Conservation (phyloP, 257 asterid species). For the Solanum piurae region DNA sequence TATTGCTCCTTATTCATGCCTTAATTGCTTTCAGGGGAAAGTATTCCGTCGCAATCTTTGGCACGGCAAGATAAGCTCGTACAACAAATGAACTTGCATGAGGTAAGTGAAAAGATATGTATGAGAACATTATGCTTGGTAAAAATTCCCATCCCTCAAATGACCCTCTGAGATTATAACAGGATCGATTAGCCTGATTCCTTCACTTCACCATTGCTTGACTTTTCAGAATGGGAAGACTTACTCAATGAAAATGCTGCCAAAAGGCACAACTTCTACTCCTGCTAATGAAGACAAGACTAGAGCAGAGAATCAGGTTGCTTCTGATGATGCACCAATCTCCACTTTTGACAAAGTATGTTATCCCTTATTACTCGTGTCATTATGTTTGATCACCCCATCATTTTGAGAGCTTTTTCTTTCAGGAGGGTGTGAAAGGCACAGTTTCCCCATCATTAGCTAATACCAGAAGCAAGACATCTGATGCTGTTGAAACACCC, state of each 20-base stretch:
- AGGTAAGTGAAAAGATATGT: background rate
- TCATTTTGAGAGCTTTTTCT: background rate
- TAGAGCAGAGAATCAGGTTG: background rate
- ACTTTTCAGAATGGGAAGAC: background rate
- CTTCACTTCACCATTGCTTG: background rate
- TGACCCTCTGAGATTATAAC: background rate
- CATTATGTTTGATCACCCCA: background rate
- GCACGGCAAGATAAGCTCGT: background rate
- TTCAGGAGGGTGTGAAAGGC: background rate
- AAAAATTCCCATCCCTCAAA: background rate
- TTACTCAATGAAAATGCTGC: background rate
- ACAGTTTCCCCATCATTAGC: background rate
- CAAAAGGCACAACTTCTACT: background rate
- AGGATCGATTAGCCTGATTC: background rate
- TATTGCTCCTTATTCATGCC: background rate
- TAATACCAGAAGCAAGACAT: background rate
- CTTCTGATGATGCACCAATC: background rate
- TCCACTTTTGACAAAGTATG: background rate
- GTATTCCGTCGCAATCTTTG: background rate
- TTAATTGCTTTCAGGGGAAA: background rate
- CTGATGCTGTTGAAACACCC: background rate
- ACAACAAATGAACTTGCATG: background rate
- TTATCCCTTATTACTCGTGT: background rate
- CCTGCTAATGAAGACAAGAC: background rate
- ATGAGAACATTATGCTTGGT: background rate